Evolutionary conservation across 495 filamentous ascomycete species (phyloP).

Genomic region (Xylaria palmicola): DNA sequence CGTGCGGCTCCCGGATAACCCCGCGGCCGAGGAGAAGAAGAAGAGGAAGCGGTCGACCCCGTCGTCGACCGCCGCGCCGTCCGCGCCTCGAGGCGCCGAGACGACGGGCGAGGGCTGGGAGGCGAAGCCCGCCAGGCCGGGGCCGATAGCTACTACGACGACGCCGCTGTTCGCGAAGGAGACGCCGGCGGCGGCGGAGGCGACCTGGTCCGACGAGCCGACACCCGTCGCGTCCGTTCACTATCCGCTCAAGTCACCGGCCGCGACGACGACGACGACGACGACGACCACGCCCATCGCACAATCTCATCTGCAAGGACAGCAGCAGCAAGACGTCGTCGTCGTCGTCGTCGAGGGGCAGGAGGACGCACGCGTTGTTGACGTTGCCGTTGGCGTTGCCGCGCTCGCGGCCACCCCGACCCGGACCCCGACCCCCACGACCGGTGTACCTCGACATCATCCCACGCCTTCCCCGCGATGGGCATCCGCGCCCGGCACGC

Average conservation of each 20-base stretch:
- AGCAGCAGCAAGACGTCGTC: neutral
- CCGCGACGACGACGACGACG: neutral
- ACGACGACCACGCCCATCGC: neutral
- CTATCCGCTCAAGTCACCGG: conserved; percentile 9
- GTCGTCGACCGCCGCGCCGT: conserved; percentile 1
- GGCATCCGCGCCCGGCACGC: too few species aligned
- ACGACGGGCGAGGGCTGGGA: too few species aligned
- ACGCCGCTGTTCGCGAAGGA: too few species aligned
- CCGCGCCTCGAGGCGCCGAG: neutral
- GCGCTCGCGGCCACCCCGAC: too few species aligned
- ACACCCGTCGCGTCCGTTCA: conserved; percentile 5
- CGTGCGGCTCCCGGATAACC: neutral
- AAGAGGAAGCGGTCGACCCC: too few species aligned
- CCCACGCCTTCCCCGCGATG: too few species aligned
- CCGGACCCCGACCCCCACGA: too few species aligned
- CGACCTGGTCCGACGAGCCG: neutral
- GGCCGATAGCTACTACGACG: too few species aligned
- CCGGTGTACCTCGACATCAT: too few species aligned
- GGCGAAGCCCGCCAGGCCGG: too few species aligned
- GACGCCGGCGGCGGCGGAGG: neutral
- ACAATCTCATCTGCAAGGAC: neutral
- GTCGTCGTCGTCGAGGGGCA: neutral
- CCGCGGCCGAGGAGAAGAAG: conserved; percentile 19
- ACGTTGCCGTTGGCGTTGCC: too few species aligned
- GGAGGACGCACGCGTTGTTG: too few species aligned